Evolutionary conservation across 2,329 filamentous ascomycete species (phyloP).

Genomic region (Didymella pomorum): DNA sequence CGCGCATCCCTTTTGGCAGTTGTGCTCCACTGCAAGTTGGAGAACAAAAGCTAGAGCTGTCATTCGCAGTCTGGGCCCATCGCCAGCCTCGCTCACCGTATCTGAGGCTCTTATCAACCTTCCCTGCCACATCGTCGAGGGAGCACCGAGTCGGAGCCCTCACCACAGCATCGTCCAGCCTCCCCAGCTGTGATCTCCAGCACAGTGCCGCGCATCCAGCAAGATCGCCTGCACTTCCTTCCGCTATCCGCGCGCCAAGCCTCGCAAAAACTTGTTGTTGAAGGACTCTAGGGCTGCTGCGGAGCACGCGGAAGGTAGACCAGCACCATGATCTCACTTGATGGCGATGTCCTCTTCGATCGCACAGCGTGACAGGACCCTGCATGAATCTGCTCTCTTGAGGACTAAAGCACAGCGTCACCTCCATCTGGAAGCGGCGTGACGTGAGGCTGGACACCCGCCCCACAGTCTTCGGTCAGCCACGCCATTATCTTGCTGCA

Average conservation of each 20-base stretch:
- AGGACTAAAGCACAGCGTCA: constrained; percentile 4
- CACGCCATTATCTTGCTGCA: constrained; percentile 5
- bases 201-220: constrained; percentile 2
- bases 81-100: constrained; percentile 16
- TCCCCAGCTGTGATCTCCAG: constrained; percentile 10
- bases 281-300: not conserved
- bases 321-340: constrained; percentile 19
- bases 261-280: not conserved
- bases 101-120: constrained; percentile 12
- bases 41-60: constrained; percentile 7
- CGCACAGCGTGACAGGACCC: constrained; percentile 12
- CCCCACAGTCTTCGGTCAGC: constrained; percentile 4
- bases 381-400: constrained; percentile 1
- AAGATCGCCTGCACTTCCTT: constrained; percentile 1
- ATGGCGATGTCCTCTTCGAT: not conserved
- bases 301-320: constrained; percentile 9
- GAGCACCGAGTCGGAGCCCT: not conserved
- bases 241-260: constrained; percentile 15
- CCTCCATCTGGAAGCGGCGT: constrained; percentile 6
- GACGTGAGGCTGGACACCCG: constrained; percentile 13
- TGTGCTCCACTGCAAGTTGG: constrained; percentile 10
- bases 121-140: constrained; percentile 1
- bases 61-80: constrained; percentile 14
- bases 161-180: constrained; percentile 10
- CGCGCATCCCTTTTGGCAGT: not conserved